Evolutionary conservation across 371 early-diverging fungal species (phyloP).

Genomic region (Mortierella sp.): DNA sequence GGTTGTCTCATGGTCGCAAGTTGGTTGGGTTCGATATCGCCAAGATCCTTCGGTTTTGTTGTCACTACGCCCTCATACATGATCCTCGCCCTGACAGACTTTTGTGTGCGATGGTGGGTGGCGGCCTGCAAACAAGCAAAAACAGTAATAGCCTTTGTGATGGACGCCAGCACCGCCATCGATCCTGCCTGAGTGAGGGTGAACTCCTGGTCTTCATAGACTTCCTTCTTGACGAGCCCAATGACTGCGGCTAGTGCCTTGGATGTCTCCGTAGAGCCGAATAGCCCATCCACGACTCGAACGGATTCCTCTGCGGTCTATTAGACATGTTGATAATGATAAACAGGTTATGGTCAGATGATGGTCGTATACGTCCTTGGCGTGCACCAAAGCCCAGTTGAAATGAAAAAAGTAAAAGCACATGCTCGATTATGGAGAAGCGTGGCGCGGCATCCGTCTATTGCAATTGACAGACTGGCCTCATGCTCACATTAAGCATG

Average conservation of each 20-base stretch:
- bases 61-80: conserved; percentile 67
- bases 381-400: neutral
- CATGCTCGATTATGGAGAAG: conserved; percentile 8
- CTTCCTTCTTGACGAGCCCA: conserved; percentile 79
- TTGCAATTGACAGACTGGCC: neutral
- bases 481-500: neutral
- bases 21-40: conserved; percentile 28
- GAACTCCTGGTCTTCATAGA: conserved; percentile 76
- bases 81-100: conserved; percentile 58
- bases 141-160: conserved; percentile 85
- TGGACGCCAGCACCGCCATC: conserved; percentile 73
- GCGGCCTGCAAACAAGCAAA: conserved; percentile 88
- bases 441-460: neutral
- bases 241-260: conserved; percentile 87
- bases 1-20: conserved; percentile 1
- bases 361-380: neutral
- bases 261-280: conserved; percentile 93
- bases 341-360: neutral
- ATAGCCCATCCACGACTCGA: conserved; percentile 88
- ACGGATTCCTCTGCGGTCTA: conserved; percentile 91
- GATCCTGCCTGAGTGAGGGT: conserved; percentile 71
- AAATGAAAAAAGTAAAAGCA: conserved; percentile 17
- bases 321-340: neutral
- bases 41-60: conserved; percentile 49
- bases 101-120: conserved; percentile 69